Conservation (phyloP, 139 green algal genomes). For the Picochlorum costavermella region DNA sequence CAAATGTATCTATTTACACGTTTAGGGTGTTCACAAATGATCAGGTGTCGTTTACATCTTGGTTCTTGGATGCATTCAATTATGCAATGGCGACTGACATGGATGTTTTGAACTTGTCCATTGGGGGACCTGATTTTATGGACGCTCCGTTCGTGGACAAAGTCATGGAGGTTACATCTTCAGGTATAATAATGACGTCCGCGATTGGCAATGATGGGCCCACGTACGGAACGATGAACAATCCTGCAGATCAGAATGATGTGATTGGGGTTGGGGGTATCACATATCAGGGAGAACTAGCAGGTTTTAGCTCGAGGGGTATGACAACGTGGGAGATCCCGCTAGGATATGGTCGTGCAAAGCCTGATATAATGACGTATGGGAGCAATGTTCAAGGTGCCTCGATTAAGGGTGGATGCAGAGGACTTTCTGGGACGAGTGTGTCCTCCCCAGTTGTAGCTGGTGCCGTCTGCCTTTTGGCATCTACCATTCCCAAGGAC, state of each 20-base stretch:
- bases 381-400: slow-evolving; percentile 85
- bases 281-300: slow-evolving; percentile 65
- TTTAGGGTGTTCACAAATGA: slow-evolving; percentile 93
- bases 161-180: slow-evolving; percentile 83
- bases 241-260: slow-evolving; percentile 94
- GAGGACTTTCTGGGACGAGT: slow-evolving; percentile 71
- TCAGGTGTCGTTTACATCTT: slow-evolving; percentile 96
- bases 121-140: slow-evolving; percentile 93
- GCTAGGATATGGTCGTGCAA: slow-evolving; percentile 42
- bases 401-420: slow-evolving; percentile 83
- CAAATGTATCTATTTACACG: slow-evolving; percentile 86
- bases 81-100: slow-evolving; percentile 85
- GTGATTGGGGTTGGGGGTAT: slow-evolving; percentile 97
- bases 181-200: slow-evolving; percentile 89
- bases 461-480: slow-evolving; percentile 84
- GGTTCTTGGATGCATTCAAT: slow-evolving; percentile 99
- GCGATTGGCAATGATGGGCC: slow-evolving; percentile 96
- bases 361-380: slow-evolving; percentile 94
- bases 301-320: slow-evolving; percentile 83
- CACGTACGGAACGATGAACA: slow-evolving; percentile 97
- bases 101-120: slow-evolving; percentile 95
- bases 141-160: slow-evolving; percentile 99
- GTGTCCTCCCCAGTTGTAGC: slow-evolving; percentile 96
- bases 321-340: slow-evolving; percentile 97
- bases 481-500: slow-evolving; percentile 68